A percentile compares a stretch with the other conserved stretches of the same genome.
These are phyloP conservation scores for Cryptosporidium felis DNA, from an alignment of 169 alveolate species.

Conservation along the genomic window DNA sequence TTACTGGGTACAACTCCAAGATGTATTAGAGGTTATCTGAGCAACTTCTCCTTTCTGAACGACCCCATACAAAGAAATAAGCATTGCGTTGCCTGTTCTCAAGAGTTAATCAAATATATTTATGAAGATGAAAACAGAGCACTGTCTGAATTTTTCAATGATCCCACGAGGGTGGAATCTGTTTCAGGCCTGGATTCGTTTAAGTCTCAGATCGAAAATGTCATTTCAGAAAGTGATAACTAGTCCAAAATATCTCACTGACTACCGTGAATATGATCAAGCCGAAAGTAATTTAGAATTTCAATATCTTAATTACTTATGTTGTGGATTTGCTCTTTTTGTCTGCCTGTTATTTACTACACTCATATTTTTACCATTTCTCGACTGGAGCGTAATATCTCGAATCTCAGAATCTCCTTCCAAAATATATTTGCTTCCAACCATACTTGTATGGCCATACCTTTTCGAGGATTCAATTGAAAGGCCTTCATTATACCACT, in stretches of 20 bases:
- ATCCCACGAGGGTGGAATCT: constrained; percentile 21
- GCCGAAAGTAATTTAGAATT: too few species aligned
- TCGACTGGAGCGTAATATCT: constrained; percentile 17
- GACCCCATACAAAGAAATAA: constrained; percentile 29
- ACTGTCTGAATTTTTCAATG: constrained; percentile 3
- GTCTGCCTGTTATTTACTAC: constrained; percentile 7
- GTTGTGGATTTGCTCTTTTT: not conserved
- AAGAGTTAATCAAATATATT: not conserved
- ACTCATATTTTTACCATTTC: constrained; percentile 35
- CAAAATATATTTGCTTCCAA: constrained; percentile 31
- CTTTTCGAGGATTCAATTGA: constrained; percentile 37
- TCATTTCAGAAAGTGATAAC: not conserved
- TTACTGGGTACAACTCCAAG: constrained; percentile 33
- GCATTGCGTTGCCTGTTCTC: constrained; percentile 39
- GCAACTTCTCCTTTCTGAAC: not conserved
- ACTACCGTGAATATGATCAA: too few species aligned
- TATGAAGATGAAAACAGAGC: constrained; percentile 3
- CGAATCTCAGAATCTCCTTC: constrained; percentile 54
- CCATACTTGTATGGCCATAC: constrained; percentile 43
- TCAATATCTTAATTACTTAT: too few species aligned
- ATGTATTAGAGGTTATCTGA: constrained; percentile 48
- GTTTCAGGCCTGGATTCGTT: constrained; percentile 17
- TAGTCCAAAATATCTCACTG: not conserved
- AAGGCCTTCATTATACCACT: constrained; percentile 44
- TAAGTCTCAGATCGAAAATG: constrained; percentile 4